phyloP scores from a whole-genome alignment of 2,329 filamentous ascomycete genomes.

The Cercospora sojina region DNA sequence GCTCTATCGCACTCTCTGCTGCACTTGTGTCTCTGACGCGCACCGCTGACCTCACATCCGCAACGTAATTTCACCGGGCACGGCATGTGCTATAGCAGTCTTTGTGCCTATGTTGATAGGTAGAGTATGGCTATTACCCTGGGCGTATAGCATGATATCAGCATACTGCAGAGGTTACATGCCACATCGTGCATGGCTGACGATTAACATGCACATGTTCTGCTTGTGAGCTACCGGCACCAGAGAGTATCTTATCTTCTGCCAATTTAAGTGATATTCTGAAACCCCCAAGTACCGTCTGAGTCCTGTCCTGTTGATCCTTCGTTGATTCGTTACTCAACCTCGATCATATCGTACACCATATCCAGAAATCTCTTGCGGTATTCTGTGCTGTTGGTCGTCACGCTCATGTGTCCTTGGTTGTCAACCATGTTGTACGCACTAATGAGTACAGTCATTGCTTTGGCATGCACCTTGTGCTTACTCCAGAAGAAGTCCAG shows the following conservation, averaged over 20 bases:
- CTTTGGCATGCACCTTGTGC: conserved; percentile 64
- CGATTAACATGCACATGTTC: neutral
- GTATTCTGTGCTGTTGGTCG: conserved; percentile 68
- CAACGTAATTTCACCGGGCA: neutral
- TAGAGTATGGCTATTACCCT: neutral
- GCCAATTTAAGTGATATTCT: neutral
- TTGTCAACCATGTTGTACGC: conserved; percentile 57
- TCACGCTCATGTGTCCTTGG: conserved; percentile 73
- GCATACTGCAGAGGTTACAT: neutral
- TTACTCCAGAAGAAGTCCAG: conserved; percentile 80
- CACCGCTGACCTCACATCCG: neutral
- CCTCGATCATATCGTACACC: conserved; percentile 49
- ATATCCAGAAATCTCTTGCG: conserved; percentile 56
- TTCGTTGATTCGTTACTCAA: neutral
- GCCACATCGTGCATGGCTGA: neutral
- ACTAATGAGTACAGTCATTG: conserved; percentile 63
- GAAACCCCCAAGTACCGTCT: neutral
- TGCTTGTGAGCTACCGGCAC: too few species aligned
- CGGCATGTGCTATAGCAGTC: neutral
- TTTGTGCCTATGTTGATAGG: neutral
- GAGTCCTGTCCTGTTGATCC: neutral
- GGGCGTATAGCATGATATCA: neutral
- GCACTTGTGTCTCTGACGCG: neutral
- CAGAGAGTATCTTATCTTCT: too few species aligned
- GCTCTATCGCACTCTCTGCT: neutral